These are phyloP conservation scores for Laguncularia racemosa DNA, from an alignment of 345 rosid genomes.

Conservation along the genomic window DNA sequence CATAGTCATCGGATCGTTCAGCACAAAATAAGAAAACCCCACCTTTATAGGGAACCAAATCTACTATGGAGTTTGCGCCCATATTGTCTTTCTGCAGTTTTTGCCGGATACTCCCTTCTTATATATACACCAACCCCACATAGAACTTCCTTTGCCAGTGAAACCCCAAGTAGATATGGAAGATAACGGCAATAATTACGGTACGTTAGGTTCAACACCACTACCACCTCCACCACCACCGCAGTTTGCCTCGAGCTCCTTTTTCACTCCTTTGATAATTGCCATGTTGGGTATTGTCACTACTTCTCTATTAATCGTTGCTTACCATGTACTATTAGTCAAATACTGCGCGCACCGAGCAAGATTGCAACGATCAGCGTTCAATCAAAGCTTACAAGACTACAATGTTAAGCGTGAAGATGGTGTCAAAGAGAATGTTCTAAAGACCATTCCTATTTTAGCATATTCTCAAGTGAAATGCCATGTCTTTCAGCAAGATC, in stretches of 20 bases:
- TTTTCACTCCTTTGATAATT: slow-evolving; percentile 30
- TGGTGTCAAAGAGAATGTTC: slow-evolving; percentile 30
- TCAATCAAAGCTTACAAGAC: not conserved
- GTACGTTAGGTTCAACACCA: slow-evolving; percentile 1
- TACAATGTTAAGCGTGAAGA: not conserved
- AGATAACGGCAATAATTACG: slow-evolving; percentile 14
- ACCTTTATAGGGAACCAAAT: slow-evolving; percentile 4
- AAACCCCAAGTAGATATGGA: not conserved
- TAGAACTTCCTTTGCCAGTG: too few species aligned
- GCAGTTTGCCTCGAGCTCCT: slow-evolving; percentile 7
- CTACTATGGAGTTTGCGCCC: not conserved
- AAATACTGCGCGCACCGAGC: slow-evolving; percentile 17
- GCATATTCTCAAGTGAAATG: slow-evolving; percentile 11
- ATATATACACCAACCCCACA: too few species aligned
- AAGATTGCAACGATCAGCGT: not conserved
- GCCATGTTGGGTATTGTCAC: slow-evolving; percentile 25
- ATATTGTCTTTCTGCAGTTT: too few species aligned
- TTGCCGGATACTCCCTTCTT: too few species aligned
- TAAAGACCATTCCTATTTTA: slow-evolving; percentile 30
- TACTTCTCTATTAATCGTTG: slow-evolving; percentile 14
- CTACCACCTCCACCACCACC: not conserved
- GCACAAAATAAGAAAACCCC: not conserved
- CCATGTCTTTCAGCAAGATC: slow-evolving; percentile 8
- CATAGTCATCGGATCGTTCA: not conserved
- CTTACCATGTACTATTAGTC: slow-evolving; percentile 28